Conservation (phyloP, 306 rosid species). For the Quillaja saponaria region DNA sequence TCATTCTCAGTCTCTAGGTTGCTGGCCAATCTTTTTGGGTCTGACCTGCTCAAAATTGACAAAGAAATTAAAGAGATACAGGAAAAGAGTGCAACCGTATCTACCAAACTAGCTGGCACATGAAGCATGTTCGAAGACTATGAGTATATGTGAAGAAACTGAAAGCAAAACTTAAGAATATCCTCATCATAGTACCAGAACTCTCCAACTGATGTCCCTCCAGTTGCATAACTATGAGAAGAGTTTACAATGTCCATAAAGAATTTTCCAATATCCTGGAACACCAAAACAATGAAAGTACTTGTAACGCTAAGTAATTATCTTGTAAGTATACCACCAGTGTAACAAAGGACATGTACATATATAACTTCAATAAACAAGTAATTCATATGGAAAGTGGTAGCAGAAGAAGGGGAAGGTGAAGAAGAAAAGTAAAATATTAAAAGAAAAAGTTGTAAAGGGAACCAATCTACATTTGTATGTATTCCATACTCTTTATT, state of each 20-base stretch:
- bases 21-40: constrained; percentile 71
- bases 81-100: constrained; percentile 13
- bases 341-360: no score
- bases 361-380: no score
- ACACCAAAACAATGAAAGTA: constrained; percentile 23
- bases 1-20: constrained; percentile 59
- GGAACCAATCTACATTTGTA: no score
- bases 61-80: constrained; percentile 7
- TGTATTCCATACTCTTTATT: no score
- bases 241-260: constrained; percentile 85
- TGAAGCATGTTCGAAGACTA: constrained; percentile 12
- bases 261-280: constrained; percentile 71
- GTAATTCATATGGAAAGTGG: no score
- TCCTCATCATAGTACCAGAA: constrained; percentile 60
- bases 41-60: constrained; percentile 43
- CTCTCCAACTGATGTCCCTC: constrained; percentile 85
- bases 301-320: constrained; percentile 8
- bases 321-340: not conserved
- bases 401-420: no score
- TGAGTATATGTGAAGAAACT: constrained; percentile 25
- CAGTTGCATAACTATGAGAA: constrained; percentile 94
- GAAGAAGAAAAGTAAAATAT: no score
- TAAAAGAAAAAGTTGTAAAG: no score
- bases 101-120: constrained; percentile 18
- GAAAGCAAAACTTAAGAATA: constrained; percentile 10